Conservation (phyloP, 371 early-diverging fungal species). For the Circinella minor region DNA sequence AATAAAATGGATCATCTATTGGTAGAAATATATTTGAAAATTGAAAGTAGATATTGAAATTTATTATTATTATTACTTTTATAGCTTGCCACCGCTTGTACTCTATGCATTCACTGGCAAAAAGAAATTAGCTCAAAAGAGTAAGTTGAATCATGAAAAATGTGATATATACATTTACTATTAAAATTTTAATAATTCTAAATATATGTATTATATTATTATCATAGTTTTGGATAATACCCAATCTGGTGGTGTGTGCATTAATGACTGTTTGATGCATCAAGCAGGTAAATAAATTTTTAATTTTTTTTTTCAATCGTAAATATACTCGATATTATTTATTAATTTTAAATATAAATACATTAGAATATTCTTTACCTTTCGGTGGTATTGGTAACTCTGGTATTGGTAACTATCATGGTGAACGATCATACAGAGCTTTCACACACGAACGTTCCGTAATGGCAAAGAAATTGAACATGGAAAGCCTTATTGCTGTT, state of each 20-base stretch:
- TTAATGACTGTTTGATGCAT: constrained; percentile 82
- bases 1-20: not conserved
- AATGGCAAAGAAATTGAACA: constrained; percentile 51
- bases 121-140: constrained; percentile 24
- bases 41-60: too few relatives aligned
- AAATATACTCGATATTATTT: constrained; percentile 3
- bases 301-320: not conserved
- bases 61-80: not conserved
- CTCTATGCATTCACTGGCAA: constrained; percentile 36
- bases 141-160: constrained; percentile 17
- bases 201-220: not conserved
- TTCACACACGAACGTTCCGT: constrained; percentile 77
- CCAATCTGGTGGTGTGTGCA: constrained; percentile 69
- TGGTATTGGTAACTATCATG: constrained; percentile 82
- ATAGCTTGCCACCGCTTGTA: constrained; percentile 32
- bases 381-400: constrained; percentile 87
- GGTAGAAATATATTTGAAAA: not conserved
- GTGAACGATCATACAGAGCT: constrained; percentile 67
- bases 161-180: too few relatives aligned
- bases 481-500: constrained; percentile 40
- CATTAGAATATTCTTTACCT: constrained; percentile 55
- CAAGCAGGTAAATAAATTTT: constrained; percentile 36
- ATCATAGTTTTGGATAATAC: constrained; percentile 56
- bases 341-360: not conserved
- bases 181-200: not conserved